Evolutionary conservation across 2,329 filamentous ascomycete species (phyloP).

Genomic region (Furcasterigmium furcatum): DNA sequence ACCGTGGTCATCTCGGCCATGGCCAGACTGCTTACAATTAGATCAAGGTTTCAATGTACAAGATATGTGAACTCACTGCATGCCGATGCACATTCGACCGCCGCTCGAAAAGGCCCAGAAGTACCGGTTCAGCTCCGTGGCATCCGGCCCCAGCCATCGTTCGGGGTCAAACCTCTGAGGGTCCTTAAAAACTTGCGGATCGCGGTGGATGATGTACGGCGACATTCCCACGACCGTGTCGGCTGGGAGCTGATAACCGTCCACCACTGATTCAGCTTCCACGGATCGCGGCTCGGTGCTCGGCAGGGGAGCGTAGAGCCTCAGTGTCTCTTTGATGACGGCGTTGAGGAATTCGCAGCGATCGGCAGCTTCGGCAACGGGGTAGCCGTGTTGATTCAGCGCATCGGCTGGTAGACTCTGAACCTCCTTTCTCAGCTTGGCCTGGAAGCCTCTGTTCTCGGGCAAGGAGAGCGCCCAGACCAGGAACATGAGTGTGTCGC

Average conservation of each 20-base stretch:
- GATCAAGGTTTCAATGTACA: not conserved
- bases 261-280: constrained; percentile 10
- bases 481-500: constrained; percentile 47
- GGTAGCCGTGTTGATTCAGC: constrained; percentile 18
- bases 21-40: constrained; percentile 5
- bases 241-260: constrained; percentile 18
- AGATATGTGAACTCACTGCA: constrained; percentile 7
- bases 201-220: constrained; percentile 20
- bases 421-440: constrained; percentile 38
- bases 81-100: constrained; percentile 12
- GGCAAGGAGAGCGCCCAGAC: constrained; percentile 46
- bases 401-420: constrained; percentile 1
- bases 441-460: constrained; percentile 36
- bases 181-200: constrained; percentile 17
- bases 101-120: constrained; percentile 13
- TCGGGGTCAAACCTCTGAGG: constrained; percentile 19
- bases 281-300: constrained; percentile 43
- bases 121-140: constrained; percentile 8
- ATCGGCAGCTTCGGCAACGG: constrained; percentile 29
- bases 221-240: constrained; percentile 21
- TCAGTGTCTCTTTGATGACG: constrained; percentile 46
- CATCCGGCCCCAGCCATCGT: constrained; percentile 17
- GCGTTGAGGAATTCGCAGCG: constrained; percentile 41
- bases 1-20: constrained; percentile 13
- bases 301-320: constrained; percentile 47